Percentiles rank a stretch among this genome's conserved stretches.
Evolutionary conservation across 1,139 yeast genomes (phyloP).

Genomic region (Taphrina confusa): DNA sequence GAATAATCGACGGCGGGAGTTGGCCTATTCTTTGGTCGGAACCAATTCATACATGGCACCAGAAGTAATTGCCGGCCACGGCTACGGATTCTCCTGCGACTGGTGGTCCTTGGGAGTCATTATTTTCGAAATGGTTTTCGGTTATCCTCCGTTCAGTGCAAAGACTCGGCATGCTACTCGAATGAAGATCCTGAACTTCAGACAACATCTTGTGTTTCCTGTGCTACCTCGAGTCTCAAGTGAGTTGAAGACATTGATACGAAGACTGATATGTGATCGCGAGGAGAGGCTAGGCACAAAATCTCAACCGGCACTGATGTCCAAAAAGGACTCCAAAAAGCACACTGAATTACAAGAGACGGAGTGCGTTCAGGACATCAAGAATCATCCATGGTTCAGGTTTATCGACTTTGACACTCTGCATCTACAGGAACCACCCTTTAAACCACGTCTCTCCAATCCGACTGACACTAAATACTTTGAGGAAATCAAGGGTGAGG

Average conservation of each 20-base stretch:
- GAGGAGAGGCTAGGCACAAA: conserved; percentile 62
- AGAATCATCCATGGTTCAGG: conserved; percentile 64
- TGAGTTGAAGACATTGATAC: conserved; percentile 71
- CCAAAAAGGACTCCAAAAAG: background rate
- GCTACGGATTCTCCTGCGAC: conserved; percentile 82
- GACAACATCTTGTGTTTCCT: conserved; percentile 30
- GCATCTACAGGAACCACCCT: conserved; percentile 75
- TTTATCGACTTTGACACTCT: conserved; percentile 67
- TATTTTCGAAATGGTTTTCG: conserved; percentile 82
- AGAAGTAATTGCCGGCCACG: conserved; percentile 80
- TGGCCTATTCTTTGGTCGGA: conserved; percentile 71
- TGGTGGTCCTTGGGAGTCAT: conserved; percentile 99
- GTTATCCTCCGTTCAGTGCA: conserved; percentile 92
- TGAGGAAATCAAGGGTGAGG: conserved; percentile 49
- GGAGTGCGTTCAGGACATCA: conserved; percentile 59
- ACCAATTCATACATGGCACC: conserved; percentile 97
- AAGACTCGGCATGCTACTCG: conserved; percentile 51
- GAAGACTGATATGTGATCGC: conserved; percentile 63
- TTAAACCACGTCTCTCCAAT: conserved; percentile 74
- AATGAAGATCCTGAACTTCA: conserved; percentile 31
- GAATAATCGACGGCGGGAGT: conserved; percentile 21
- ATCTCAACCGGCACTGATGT: background rate
- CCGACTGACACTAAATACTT: conserved; percentile 90
- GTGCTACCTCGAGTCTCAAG: conserved; percentile 52
- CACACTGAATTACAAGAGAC: background rate